Conservation (phyloP, 306 rosid genomes). For the Cucurbita moschata region DNA sequence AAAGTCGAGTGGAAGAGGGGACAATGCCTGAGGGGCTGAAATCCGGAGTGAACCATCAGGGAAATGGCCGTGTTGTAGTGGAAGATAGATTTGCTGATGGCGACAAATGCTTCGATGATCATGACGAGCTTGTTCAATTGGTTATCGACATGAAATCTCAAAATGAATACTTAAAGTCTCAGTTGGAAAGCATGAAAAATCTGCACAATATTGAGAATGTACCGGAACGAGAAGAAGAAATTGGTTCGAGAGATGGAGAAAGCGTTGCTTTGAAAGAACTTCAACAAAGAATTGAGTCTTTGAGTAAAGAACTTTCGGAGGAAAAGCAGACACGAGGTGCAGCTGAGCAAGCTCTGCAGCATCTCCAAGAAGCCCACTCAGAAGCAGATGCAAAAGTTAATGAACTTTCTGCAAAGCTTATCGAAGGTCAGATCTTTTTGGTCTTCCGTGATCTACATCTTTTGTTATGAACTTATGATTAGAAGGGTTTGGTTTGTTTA, state of each 20-base stretch:
- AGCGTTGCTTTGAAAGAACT: constrained; percentile 36
- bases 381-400: constrained; percentile 70
- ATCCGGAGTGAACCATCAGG: constrained; percentile 14
- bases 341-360: constrained; percentile 82
- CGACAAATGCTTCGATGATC: constrained; percentile 19
- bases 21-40: constrained; percentile 14
- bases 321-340: constrained; percentile 80
- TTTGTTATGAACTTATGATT: not conserved
- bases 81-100: constrained; percentile 33
- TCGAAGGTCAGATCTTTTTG: constrained; percentile 50
- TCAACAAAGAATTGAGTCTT: constrained; percentile 34
- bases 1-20: constrained; percentile 23
- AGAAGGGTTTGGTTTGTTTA: not conserved
- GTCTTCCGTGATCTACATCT: not conserved
- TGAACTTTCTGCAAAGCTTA: constrained; percentile 68
- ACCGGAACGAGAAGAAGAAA: constrained; percentile 17
- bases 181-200: constrained; percentile 38
- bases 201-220: constrained; percentile 9
- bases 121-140: constrained; percentile 54
- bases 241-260: constrained; percentile 19
- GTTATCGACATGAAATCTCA: constrained; percentile 53
- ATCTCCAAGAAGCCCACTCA: constrained; percentile 44
- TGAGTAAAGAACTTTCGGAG: constrained; percentile 48
- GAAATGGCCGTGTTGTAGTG: constrained; percentile 18
- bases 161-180: constrained; percentile 79